Conservation (phyloP, 495 filamentous ascomycete genomes). For the Amphirosellinia nigrospora region DNA sequence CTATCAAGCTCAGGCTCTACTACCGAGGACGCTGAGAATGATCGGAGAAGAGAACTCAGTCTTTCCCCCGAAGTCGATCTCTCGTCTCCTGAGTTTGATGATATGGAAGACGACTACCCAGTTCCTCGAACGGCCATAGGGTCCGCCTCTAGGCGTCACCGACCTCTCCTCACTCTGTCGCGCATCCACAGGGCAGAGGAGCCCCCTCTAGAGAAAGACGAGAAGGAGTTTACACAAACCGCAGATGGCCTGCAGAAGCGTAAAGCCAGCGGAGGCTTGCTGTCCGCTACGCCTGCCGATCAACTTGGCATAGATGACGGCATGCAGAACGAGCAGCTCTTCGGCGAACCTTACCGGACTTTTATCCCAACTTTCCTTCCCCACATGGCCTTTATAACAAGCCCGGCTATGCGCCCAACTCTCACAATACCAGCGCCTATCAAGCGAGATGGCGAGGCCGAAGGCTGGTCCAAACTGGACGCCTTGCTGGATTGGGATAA, state of each 20-base stretch:
- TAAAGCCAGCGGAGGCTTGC: conserved; percentile 60
- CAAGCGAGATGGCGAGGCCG: conserved; percentile 59
- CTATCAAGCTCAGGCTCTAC: conserved; percentile 73
- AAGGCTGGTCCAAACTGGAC: conserved; percentile 58
- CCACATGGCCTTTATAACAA: conserved; percentile 46
- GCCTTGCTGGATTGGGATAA: conserved; percentile 67
- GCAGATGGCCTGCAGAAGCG: conserved; percentile 84
- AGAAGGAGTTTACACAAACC: conserved; percentile 95
- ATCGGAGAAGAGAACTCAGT: conserved; percentile 76
- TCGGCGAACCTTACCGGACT: conserved; percentile 54
- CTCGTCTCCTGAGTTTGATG: conserved; percentile 84
- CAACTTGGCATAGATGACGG: conserved; percentile 58
- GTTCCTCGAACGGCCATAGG: conserved; percentile 62
- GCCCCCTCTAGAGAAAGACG: conserved; percentile 91
- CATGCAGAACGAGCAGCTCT: conserved; percentile 55
- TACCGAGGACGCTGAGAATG: conserved; percentile 72
- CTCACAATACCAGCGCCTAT: conserved; percentile 44
- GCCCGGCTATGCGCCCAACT: conserved; percentile 51
- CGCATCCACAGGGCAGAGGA: conserved; percentile 75
- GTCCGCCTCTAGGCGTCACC: conserved; percentile 61
- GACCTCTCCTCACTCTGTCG: conserved; percentile 44
- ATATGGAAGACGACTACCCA: conserved; percentile 65
- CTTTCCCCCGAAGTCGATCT: conserved; percentile 94
- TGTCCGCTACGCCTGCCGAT: conserved; percentile 49
- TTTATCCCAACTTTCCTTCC: conserved; percentile 38